These are phyloP conservation scores for Kodamaea plutei DNA, from an alignment of 1,139 yeast species.

Conservation along the genomic window DNA sequence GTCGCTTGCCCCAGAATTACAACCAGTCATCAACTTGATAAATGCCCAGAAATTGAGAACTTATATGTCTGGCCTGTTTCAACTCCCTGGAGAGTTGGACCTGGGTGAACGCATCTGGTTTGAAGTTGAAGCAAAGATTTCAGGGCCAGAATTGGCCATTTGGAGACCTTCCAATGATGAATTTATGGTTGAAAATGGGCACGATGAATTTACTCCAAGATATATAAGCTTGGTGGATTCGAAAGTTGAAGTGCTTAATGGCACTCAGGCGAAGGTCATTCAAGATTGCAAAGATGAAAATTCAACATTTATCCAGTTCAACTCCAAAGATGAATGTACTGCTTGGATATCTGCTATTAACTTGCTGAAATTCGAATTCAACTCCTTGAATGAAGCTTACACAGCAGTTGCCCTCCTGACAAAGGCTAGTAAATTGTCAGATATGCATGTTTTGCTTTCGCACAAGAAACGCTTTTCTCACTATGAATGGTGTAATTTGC, in stretches of 20 bases:
- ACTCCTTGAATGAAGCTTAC: conserved; percentile 50
- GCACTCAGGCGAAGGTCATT: conserved; percentile 29
- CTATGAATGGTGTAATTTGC: conserved; percentile 53
- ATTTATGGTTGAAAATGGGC: conserved; percentile 18
- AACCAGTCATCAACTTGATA: conserved; percentile 40
- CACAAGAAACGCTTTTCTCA: conserved; percentile 43
- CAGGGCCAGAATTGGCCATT: conserved; percentile 50
- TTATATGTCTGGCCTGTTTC: conserved; percentile 33
- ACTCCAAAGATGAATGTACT: conserved; percentile 27
- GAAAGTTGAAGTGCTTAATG: conserved; percentile 22
- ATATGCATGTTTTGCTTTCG: conserved; percentile 48
- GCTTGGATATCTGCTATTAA: conserved; percentile 46
- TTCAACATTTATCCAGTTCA: conserved; percentile 31
- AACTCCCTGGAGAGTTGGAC: conserved; percentile 18
- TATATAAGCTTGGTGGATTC: conserved; percentile 51
- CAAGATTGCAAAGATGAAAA: conserved; percentile 38
- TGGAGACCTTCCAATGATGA: conserved; percentile 36
- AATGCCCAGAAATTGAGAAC: conserved; percentile 40
- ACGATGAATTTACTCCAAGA: conserved; percentile 39
- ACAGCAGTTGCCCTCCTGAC: conserved; percentile 54
- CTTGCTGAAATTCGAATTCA: conserved; percentile 47
- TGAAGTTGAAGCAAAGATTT: conserved; percentile 42
- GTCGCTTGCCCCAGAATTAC: conserved; percentile 34
- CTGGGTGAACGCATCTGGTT: conserved; percentile 26
- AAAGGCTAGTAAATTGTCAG: conserved; percentile 52